Conservation (phyloP, 352 stramenopile genomes). For the Pythium inflatum region DNA sequence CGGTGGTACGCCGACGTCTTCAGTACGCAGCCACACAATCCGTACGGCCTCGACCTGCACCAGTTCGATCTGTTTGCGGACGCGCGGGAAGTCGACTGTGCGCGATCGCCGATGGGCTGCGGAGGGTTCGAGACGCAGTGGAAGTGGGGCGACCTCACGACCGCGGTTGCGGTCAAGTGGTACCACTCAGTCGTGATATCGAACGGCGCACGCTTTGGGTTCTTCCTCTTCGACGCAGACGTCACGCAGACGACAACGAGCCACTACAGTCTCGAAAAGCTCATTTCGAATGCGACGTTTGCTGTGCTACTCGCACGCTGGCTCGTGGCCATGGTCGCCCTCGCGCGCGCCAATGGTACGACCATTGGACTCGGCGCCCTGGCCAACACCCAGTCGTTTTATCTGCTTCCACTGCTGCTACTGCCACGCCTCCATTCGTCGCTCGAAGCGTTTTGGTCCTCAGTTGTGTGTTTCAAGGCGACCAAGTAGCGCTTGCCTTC, state of each 20-base stretch:
- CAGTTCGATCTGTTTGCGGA: not conserved
- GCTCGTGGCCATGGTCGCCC: constrained; percentile 24
- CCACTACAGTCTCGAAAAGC: constrained; percentile 34
- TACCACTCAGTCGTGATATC: constrained; percentile 27
- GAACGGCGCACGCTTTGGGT: constrained; percentile 30
- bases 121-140: not conserved
- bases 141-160: not conserved
- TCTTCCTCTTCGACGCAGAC: constrained; percentile 19
- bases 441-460: constrained; percentile 44
- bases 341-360: constrained; percentile 1
- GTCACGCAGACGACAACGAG: constrained; percentile 21
- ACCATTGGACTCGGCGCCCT: constrained; percentile 29
- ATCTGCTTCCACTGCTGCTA: constrained; percentile 25
- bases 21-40: not conserved
- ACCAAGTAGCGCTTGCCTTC: constrained; percentile 42
- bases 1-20: constrained; percentile 43
- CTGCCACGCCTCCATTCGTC: constrained; percentile 28
- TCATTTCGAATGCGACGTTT: constrained; percentile 42
- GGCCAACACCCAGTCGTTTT: constrained; percentile 25
- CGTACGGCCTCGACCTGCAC: not conserved
- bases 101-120: not conserved
- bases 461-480: constrained; percentile 44
- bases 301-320: constrained; percentile 36
- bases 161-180: constrained; percentile 7
- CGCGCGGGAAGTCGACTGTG: not conserved